These are phyloP conservation scores for Fomes fomentarius DNA, from an alignment of 1,284 basidiomycete species.

Conservation along the genomic window DNA sequence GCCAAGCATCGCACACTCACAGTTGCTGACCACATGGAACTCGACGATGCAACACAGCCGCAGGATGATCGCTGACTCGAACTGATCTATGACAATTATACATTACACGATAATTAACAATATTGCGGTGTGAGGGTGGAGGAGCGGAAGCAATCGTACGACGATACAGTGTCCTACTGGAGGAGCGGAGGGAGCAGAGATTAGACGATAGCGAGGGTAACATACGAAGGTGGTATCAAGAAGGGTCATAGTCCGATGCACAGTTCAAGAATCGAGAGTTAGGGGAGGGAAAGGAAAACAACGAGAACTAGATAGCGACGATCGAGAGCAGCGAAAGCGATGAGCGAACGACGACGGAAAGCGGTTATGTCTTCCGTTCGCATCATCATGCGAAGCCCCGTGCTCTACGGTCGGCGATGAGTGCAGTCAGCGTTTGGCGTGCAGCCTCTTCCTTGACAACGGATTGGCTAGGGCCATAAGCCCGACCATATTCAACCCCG, in stretches of 20 bases:
- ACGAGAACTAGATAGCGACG: not conserved
- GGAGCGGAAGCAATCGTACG: not conserved
- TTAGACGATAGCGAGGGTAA: not conserved
- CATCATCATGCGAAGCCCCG: conserved; percentile 9
- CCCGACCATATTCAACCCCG: conserved; percentile 32
- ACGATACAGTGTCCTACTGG: conserved; percentile 1
- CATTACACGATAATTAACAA: conserved; percentile 5
- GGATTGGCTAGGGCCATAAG: conserved; percentile 25
- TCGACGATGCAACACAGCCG: not conserved
- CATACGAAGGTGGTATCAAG: conserved; percentile 3
- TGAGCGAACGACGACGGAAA: not conserved
- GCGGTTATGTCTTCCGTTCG: not conserved
- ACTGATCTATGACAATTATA: not conserved
- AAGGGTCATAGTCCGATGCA: conserved; percentile 1
- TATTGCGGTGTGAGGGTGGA: not conserved
- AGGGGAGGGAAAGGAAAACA: not conserved
- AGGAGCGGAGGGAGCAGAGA: not conserved
- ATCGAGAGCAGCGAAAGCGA: conserved; percentile 8
- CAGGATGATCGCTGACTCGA: not conserved
- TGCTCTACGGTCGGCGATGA: conserved; percentile 24
- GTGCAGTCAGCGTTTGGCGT: conserved; percentile 29
- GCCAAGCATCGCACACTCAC: no score
- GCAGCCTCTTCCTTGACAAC: conserved; percentile 38
- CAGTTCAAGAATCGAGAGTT: not conserved
- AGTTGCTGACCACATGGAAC: not conserved